A percentile compares a stretch with the other conserved stretches of the same genome.
Evolutionary conservation across 176 grass and related monocot genomes (phyloP).

Genomic region (Carex scoparia): DNA sequence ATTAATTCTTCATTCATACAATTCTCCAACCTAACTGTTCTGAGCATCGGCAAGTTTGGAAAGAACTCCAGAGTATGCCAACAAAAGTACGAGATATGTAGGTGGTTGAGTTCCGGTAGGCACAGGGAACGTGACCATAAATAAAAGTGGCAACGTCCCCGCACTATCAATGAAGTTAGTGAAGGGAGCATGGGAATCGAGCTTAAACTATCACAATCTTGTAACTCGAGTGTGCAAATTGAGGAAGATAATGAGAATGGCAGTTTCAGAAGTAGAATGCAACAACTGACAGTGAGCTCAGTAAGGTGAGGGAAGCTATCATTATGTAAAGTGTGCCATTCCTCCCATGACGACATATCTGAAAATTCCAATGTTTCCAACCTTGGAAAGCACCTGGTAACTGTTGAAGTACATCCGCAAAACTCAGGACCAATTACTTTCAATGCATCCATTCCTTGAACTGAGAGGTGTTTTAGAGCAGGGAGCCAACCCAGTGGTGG

Average conservation of each 20-base stretch:
- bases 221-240: not conserved
- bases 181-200: constrained; percentile 1
- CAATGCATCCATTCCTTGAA: constrained; percentile 27
- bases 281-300: constrained; percentile 27
- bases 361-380: constrained; percentile 36
- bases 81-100: not conserved
- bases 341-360: constrained; percentile 38
- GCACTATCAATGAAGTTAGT: not conserved
- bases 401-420: not conserved
- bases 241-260: constrained; percentile 4
- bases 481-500: constrained; percentile 32
- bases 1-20: not conserved
- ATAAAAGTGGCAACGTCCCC: not conserved
- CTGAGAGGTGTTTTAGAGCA: constrained; percentile 37
- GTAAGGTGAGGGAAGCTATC: constrained; percentile 29
- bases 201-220: constrained; percentile 8
- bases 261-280: constrained; percentile 28
- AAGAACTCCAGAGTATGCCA: constrained; percentile 8
- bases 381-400: constrained; percentile 25
- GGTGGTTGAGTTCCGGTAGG: not conserved
- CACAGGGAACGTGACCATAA: constrained; percentile 10
- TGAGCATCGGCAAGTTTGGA: not conserved
- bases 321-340: constrained; percentile 34
- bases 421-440: constrained; percentile 30
- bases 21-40: not conserved